Evolutionary conservation across 371 early-diverging fungal genomes (phyloP).

Genomic region (Circinella minor): DNA sequence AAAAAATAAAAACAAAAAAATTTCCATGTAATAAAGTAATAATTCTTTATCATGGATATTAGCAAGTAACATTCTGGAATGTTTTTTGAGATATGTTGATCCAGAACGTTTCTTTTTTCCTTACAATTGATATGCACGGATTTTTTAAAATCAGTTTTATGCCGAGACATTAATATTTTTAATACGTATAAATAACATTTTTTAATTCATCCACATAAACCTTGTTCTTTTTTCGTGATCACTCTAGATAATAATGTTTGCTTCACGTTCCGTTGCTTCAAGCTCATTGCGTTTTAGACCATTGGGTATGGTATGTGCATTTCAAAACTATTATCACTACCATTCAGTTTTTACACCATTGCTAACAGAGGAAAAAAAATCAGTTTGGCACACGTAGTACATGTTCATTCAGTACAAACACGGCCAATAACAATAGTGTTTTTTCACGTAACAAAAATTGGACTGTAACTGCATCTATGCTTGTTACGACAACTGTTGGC

Average conservation of each 20-base stretch:
- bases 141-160: too few relatives aligned
- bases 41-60: too few relatives aligned
- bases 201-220: not conserved
- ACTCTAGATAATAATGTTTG: not conserved
- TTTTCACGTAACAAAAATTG: not conserved
- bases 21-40: too few relatives aligned
- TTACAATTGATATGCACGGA: too few relatives aligned
- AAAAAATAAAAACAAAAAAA: too few relatives aligned
- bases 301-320: not conserved
- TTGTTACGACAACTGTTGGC: not conserved
- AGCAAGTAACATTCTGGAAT: too few relatives aligned
- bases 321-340: not conserved
- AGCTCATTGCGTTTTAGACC: not conserved
- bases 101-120: too few relatives aligned
- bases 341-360: not conserved
- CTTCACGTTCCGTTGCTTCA: not conserved
- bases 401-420: not conserved
- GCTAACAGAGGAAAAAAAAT: not conserved
- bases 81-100: too few relatives aligned
- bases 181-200: too few relatives aligned
- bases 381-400: not conserved
- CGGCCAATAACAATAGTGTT: not conserved
- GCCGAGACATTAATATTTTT: too few relatives aligned
- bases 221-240: not conserved
- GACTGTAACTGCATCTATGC: conserved; percentile 1